These are phyloP conservation scores for Arthrinium phaeospermum DNA, from an alignment of 2,329 filamentous ascomycete genomes.

Conservation along the genomic window DNA sequence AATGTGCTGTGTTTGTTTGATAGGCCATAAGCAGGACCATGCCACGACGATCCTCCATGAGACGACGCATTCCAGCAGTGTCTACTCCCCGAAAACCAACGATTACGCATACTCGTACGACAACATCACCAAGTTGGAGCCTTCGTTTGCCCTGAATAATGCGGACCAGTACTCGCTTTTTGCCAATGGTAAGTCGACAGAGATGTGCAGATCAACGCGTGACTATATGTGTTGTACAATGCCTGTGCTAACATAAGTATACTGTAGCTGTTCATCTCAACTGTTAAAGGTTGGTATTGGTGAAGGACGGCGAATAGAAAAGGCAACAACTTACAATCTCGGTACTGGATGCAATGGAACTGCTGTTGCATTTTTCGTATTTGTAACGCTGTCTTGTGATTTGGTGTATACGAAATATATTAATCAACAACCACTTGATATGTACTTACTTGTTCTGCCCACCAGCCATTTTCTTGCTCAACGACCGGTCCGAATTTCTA, in stretches of 20 bases:
- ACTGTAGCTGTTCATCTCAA: slow-evolving; percentile 29
- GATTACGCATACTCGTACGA: slow-evolving; percentile 31
- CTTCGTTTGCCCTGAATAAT: slow-evolving; percentile 27
- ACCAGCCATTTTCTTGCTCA: neutral
- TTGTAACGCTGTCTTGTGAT: neutral
- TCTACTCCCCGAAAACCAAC: slow-evolving; percentile 29
- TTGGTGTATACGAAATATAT: neutral
- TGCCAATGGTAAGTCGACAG: slow-evolving; percentile 27
- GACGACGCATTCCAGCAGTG: slow-evolving; percentile 30
- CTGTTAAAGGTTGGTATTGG: slow-evolving; percentile 20
- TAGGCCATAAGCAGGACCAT: slow-evolving; percentile 30
- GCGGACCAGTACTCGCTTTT: slow-evolving; percentile 33
- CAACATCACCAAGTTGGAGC: slow-evolving; percentile 26
- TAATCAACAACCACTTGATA: no score
- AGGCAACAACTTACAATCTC: neutral
- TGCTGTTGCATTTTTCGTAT: neutral
- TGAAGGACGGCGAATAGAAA: neutral
- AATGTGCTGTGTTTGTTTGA: neutral
- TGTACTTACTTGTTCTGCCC: no score
- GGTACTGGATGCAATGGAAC: neutral
- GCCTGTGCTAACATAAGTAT: neutral
- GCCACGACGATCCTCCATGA: slow-evolving; percentile 34
- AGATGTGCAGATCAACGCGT: neutral
- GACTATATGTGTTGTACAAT: neutral
- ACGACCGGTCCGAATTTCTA: neutral